These are phyloP conservation scores for Talaromyces rugulosus DNA, from an alignment of 2,329 filamentous ascomycete species.

Conservation along the genomic window DNA sequence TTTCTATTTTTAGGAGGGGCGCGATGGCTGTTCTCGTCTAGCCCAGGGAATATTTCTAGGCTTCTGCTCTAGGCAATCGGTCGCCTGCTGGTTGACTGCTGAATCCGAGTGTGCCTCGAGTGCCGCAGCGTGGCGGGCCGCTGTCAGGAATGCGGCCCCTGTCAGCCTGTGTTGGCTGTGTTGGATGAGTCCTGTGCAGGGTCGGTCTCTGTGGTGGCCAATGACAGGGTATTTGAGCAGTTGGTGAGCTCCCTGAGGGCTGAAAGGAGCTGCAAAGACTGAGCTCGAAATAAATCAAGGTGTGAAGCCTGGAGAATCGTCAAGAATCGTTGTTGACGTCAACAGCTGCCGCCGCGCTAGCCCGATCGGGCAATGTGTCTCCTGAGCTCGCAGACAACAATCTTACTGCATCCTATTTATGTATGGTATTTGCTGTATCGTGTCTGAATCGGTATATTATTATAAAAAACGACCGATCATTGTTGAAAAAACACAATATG, in stretches of 20 bases:
- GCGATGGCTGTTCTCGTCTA: background rate
- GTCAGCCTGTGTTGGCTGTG: background rate
- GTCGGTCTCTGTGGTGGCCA: too few relatives aligned
- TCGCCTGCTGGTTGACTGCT: background rate
- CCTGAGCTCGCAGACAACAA: background rate
- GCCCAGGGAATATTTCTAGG: too few relatives aligned
- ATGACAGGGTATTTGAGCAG: too few relatives aligned
- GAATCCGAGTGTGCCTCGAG: background rate
- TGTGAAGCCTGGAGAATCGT: background rate
- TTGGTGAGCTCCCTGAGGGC: too few relatives aligned
- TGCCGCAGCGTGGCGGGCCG: background rate
- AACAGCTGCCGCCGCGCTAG: background rate
- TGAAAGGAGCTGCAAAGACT: too few relatives aligned
- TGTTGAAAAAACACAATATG: too few relatives aligned
- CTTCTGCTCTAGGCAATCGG: background rate
- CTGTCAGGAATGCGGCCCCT: background rate
- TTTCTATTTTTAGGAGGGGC: background rate
- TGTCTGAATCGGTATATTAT: too few relatives aligned
- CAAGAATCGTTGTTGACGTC: slow-evolving; percentile 3
- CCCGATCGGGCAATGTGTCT: slow-evolving; percentile 10
- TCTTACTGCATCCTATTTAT: too few relatives aligned
- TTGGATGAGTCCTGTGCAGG: too few relatives aligned
- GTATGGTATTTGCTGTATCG: too few relatives aligned
- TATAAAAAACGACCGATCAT: too few relatives aligned
- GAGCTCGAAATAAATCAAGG: too few relatives aligned